A percentile compares a stretch with the other conserved stretches of the same genome.
Conservation (phyloP, 805 yeast species). For the Zygoascus biomembranicola region DNA sequence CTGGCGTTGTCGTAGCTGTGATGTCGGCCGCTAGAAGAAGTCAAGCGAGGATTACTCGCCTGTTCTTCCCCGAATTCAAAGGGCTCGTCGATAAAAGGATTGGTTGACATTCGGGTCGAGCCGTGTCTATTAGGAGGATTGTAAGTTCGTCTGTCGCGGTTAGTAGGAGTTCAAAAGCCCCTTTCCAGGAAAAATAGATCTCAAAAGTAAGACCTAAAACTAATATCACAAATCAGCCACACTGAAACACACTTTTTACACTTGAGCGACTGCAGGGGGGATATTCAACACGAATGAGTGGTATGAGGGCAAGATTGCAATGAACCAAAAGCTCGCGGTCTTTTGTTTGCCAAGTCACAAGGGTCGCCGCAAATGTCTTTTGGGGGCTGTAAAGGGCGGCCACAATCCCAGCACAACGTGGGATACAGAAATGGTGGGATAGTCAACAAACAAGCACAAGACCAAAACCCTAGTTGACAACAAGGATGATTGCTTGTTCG, state of each 20-base stretch:
- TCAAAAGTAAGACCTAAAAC: neutral
- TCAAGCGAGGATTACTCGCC: neutral
- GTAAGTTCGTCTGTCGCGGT: constrained; percentile 4
- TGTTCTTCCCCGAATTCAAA: neutral
- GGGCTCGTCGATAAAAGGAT: constrained; percentile 16
- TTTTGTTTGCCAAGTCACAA: too few relatives aligned
- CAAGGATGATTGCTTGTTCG: too few relatives aligned
- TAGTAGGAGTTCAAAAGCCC: neutral
- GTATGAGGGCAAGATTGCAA: too few relatives aligned
- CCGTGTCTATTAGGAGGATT: constrained; percentile 10
- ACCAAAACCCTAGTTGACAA: too few relatives aligned
- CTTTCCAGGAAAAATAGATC: neutral
- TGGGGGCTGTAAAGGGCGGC: too few relatives aligned
- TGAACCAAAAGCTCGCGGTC: too few relatives aligned
- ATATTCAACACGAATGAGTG: neutral
- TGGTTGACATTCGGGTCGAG: constrained; percentile 15
- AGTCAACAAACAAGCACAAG: too few relatives aligned
- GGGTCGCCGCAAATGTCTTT: too few relatives aligned
- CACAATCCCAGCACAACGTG: too few relatives aligned
- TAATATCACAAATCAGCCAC: neutral
- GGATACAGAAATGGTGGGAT: too few relatives aligned
- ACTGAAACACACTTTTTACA: neutral
- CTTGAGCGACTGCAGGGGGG: neutral
- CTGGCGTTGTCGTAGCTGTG: neutral
- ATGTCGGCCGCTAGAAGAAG: neutral